Conservation (phyloP, 2,329 filamentous ascomycete species). For the Plenodomus biglobosus region DNA sequence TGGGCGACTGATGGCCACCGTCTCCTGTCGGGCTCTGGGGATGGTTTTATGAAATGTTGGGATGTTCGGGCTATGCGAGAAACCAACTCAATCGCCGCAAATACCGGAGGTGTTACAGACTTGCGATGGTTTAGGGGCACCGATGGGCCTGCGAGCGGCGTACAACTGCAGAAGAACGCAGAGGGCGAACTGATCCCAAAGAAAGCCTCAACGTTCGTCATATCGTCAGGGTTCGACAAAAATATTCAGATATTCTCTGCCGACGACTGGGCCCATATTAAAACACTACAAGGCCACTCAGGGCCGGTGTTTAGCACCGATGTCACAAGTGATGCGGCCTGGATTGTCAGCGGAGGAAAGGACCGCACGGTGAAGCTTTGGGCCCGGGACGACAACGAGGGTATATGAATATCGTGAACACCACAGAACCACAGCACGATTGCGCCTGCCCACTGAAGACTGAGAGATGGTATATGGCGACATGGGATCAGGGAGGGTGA, state of each 20-base stretch:
- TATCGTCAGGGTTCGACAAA: conserved; percentile 88
- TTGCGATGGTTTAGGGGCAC: conserved; percentile 89
- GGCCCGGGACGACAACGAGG: conserved; percentile 67
- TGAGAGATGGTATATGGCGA: background rate
- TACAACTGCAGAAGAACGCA: conserved; percentile 62
- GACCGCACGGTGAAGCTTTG: conserved; percentile 96
- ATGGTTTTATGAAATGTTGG: conserved; percentile 98
- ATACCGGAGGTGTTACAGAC: conserved; percentile 88
- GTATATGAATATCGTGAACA: conserved; percentile 26
- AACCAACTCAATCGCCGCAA: conserved; percentile 83
- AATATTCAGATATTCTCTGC: conserved; percentile 95
- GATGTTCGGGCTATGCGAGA: conserved; percentile 87
- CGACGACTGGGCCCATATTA: conserved; percentile 91
- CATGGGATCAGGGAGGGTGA: conserved; percentile 2
- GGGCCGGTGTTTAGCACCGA: conserved; percentile 91
- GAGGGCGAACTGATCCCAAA: conserved; percentile 69
- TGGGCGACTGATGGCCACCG: conserved; percentile 91
- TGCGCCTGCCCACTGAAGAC: background rate
- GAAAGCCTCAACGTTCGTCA: conserved; percentile 88
- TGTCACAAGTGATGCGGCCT: conserved; percentile 79
- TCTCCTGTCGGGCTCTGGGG: conserved; percentile 87
- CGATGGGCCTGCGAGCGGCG: conserved; percentile 69
- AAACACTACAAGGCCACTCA: conserved; percentile 85
- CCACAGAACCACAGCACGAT: background rate
- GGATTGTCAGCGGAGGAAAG: conserved; percentile 93